Base-by-base conservation (phyloP, 768 basidiomycete species). In the Suillus alpinus region DNA sequence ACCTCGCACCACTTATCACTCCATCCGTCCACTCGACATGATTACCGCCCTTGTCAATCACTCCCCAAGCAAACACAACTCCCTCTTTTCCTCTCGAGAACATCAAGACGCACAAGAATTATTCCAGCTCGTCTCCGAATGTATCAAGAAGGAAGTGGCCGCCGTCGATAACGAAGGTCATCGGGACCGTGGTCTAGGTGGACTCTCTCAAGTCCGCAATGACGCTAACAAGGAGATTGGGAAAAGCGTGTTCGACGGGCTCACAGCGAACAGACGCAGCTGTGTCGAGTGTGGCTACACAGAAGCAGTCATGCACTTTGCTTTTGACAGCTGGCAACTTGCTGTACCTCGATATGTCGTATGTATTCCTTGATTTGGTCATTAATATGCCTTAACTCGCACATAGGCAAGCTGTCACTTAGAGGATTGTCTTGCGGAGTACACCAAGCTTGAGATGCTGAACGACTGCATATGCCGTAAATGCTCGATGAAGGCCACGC, bases 31-130 rank as follows among this genome's bases (percentile, higher is more conserved):
- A 0, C 70, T 85, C 49, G 81, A 81, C 40, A 85, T 96, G 60
- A 89, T 95, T 50, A 73, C 81, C 18, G 89, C 87, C 3, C 81
- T 95, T 34, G 84, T 86, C 18, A 71, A 78, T 23, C 80, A 82
- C 62, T 77, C 82, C 40, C 73, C 78, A 37, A 82, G 82, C 55
- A 83, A 82, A 68, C 72, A 81, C 63, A 82, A 82, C 65, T 81
- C 88, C 0, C 80, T 94, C 12, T 88, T 96, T 73, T 85, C 86
- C 65, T 94, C 94, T 1, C 87, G 93, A 13, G 94, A 97, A 71
- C 96, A 98, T 71, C 96, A 98, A 76, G 96, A 98, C 71, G 96
- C 96, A 5, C 96, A 98, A 69, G 96, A 98, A 71, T 82, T 98
- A n/a, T 98, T 97, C 77, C 89, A 96, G 66, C 86, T 98, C 36